Conservation (phyloP, 768 basidiomycete species). For the Tulasnella sp. region DNA sequence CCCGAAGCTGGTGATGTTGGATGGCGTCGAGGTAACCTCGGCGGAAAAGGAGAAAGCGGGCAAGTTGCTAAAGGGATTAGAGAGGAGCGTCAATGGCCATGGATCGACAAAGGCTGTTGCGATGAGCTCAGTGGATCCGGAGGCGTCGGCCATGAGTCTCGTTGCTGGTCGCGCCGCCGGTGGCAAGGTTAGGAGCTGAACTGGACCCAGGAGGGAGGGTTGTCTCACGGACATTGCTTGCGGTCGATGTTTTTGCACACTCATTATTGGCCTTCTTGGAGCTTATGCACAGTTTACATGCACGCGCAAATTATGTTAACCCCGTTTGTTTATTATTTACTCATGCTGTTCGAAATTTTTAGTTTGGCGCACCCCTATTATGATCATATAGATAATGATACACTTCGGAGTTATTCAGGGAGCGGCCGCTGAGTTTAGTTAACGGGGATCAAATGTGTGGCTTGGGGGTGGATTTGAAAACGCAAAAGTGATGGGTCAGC, state of each 20-base stretch:
- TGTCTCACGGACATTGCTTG: neutral
- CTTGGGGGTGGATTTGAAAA: neutral
- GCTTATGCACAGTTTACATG: neutral
- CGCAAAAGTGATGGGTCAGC: neutral
- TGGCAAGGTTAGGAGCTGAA: neutral
- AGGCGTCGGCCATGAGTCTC: neutral
- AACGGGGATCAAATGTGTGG: neutral
- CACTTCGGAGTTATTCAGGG: neutral
- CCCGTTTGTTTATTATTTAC: neutral
- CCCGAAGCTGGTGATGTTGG: slow-evolving; percentile 62
- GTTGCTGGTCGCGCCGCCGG: neutral
- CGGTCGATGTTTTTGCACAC: neutral
- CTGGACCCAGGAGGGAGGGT: neutral
- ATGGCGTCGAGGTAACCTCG: slow-evolving; percentile 77
- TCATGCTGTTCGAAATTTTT: too few species aligned
- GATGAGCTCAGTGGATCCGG: neutral
- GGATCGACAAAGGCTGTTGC: neutral
- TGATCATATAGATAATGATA: neutral
- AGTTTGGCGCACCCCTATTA: neutral
- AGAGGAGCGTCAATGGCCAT: neutral
- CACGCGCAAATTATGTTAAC: neutral
- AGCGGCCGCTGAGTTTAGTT: neutral
- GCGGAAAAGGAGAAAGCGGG: slow-evolving; percentile 84
- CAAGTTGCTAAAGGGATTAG: slow-evolving; percentile 53
- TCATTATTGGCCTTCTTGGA: neutral